These are phyloP conservation scores for Pyrus betulifolia DNA, from an alignment of 306 rosid genomes.

Conservation along the genomic window DNA sequence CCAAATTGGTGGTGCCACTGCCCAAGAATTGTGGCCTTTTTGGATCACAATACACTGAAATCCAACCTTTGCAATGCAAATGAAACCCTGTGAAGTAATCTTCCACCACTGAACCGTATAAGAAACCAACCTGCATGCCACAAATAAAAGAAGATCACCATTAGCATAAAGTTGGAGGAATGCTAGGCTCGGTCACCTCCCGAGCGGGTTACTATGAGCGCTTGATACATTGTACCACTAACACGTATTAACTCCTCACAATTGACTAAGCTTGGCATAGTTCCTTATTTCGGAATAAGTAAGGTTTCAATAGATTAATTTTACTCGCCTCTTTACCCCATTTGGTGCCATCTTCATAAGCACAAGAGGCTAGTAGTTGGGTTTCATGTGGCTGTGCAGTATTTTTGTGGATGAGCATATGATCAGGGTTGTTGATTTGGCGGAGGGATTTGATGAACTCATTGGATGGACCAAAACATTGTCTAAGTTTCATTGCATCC, in stretches of 20 bases:
- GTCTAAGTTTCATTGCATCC: conserved; percentile 28
- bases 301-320: neutral
- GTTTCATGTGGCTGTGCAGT: conserved; percentile 23
- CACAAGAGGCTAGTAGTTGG: conserved; percentile 48
- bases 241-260: too few relatives aligned
- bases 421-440: conserved; percentile 13
- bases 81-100: conserved; percentile 49
- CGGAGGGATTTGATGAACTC: conserved; percentile 48
- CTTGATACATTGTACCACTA: too few relatives aligned
- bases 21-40: conserved; percentile 61
- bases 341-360: conserved; percentile 44
- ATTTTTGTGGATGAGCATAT: neutral
- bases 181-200: too few relatives aligned
- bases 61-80: conserved; percentile 65
- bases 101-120: conserved; percentile 46
- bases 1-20: conserved; percentile 38
- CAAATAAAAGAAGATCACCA: neutral
- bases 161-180: too few relatives aligned
- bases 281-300: neutral
- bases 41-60: conserved; percentile 47
- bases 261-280: neutral
- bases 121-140: conserved; percentile 54
- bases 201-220: too few relatives aligned
- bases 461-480: conserved; percentile 44
- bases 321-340: conserved; percentile 57